phyloP scores from a whole-genome alignment of 2,329 filamentous ascomycete species.

The Teratosphaeria viscida region DNA sequence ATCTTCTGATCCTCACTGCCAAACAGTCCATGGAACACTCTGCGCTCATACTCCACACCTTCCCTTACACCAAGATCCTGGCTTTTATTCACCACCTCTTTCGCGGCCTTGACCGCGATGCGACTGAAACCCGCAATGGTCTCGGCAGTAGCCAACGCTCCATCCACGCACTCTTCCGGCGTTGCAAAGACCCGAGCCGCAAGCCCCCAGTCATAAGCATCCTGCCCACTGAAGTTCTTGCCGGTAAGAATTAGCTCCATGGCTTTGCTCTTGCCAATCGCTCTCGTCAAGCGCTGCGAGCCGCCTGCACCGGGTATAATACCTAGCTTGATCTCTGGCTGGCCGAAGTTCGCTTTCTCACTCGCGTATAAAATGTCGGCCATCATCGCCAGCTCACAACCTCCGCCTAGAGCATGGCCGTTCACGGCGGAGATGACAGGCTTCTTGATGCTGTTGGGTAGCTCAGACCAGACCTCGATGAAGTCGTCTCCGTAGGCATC shows the following conservation, averaged over 20 bases:
- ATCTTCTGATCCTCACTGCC: conserved; percentile 96
- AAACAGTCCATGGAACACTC: conserved; percentile 87
- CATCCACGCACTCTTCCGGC: conserved; percentile 73
- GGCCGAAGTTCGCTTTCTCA: conserved; percentile 76
- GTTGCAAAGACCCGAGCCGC: conserved; percentile 72
- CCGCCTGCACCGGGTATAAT: conserved; percentile 87
- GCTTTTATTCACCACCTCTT: conserved; percentile 99
- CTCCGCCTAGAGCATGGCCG: conserved; percentile 86
- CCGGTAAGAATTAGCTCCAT: conserved; percentile 91
- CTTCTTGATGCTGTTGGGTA: conserved; percentile 78
- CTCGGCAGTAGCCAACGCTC: conserved; percentile 71
- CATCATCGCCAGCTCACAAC: conserved; percentile 97
- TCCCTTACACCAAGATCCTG: conserved; percentile 81
- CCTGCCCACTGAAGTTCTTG: conserved; percentile 67
- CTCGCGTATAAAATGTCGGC: conserved; percentile 91
- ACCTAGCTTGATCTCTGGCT: conserved; percentile 93
- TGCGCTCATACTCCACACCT: conserved; percentile 87
- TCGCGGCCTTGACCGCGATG: conserved; percentile 79
- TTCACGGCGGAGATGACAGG: conserved; percentile 91
- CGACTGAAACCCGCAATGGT: conserved; percentile 78
- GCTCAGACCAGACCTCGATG: conserved; percentile 86
- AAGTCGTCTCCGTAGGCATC: conserved; percentile 82
- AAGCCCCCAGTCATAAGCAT: conserved; percentile 84
- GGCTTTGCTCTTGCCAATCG: conserved; percentile 57
- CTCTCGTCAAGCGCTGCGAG: conserved; percentile 74